A percentile compares a stretch with the other conserved stretches of the same genome.
Evolutionary conservation across 1,284 basidiomycete species (phyloP).

Genomic region (Papiliotrema flavescens): DNA sequence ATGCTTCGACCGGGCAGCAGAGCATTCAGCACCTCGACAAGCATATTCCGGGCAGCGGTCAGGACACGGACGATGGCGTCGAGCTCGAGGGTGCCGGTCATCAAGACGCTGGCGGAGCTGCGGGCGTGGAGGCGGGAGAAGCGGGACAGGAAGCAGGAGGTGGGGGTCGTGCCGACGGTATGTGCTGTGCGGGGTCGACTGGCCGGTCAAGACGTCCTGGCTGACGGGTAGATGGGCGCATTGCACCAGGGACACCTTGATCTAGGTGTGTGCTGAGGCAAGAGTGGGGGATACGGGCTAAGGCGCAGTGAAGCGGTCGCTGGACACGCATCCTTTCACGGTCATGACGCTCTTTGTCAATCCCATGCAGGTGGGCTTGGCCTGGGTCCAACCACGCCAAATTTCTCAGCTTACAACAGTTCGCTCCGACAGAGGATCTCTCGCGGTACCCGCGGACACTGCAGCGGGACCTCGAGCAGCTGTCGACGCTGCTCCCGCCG

Average conservation of each 20-base stretch:
- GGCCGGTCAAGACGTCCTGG: too few species aligned
- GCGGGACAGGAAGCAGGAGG: constrained; percentile 60
- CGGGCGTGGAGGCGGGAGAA: constrained; percentile 72
- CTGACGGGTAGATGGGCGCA: constrained; percentile 70
- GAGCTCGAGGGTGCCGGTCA: constrained; percentile 59
- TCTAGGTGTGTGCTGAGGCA: constrained; percentile 59
- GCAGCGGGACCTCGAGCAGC: constrained; percentile 52
- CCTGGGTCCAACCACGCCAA: not conserved
- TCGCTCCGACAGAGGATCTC: constrained; percentile 92
- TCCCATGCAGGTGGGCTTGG: constrained; percentile 61
- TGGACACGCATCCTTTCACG: constrained; percentile 76
- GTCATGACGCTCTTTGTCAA: constrained; percentile 97
- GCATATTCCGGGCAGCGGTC: not conserved
- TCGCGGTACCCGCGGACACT: constrained; percentile 82
- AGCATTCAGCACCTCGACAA: not conserved
- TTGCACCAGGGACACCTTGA: constrained; percentile 89
- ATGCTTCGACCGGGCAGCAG: too few species aligned
- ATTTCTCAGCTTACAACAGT: constrained; percentile 52
- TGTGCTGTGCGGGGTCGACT: not conserved
- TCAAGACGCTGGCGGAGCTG: constrained; percentile 66
- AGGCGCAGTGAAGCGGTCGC: constrained; percentile 56
- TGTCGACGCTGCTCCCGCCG: constrained; percentile 59
- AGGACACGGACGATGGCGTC: not conserved
- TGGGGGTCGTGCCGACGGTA: constrained; percentile 85
- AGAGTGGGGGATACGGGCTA: not conserved